Base-by-base conservation (phyloP, 2,329 filamentous ascomycete species). In the Colletotrichum limetticola region DNA sequence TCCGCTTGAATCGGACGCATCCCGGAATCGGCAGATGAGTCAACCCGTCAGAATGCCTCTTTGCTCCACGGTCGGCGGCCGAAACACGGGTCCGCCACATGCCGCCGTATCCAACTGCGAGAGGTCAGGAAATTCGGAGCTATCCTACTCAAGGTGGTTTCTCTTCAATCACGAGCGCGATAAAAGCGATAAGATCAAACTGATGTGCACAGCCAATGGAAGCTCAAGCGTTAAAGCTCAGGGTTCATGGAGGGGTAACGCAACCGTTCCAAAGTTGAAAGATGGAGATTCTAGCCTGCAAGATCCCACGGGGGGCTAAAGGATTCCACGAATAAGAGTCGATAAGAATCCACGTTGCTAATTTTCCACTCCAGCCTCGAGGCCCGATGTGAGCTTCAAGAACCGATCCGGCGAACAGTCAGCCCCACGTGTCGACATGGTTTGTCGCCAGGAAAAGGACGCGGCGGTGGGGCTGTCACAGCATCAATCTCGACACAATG, bases 381-480 rank as follows among this genome's bases (percentile, higher is more conserved):
- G 30, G 61, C 16, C 22, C 66, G 71, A 70, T 70, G 30, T 37
- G 42, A 30, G 26, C 30, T 26, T 61, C 5, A 3, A 61, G 35
- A 22, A 28, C 60, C 71, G 71, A 73, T 73, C 60, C 60, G n/a
- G 56, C 46, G 35, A 19, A 3, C 46, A 8, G 55, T 9, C 11
- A 16, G 66, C 71, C 71, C 71, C 71, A 73, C 71, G 71, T 73
- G 71, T 42, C 56, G 71, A 42, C 66, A 61, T 73, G 71, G 66
- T 73, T 73, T 73, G 71, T 56, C 55, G 22, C 12, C 7, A 65
- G 59, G 37, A 32, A 65, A 37, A n/a, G 55, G 30, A 30, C n/a
- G 9, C 14, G 11, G 7, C 11, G 22, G 69, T 70, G 49, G 60
- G 46, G 56, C 71, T 11, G 46, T 61, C 61, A 57, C 66, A 52